phyloP scores from a whole-genome alignment of 106 monocot species.

The Alisma plantagoaquatica region DNA sequence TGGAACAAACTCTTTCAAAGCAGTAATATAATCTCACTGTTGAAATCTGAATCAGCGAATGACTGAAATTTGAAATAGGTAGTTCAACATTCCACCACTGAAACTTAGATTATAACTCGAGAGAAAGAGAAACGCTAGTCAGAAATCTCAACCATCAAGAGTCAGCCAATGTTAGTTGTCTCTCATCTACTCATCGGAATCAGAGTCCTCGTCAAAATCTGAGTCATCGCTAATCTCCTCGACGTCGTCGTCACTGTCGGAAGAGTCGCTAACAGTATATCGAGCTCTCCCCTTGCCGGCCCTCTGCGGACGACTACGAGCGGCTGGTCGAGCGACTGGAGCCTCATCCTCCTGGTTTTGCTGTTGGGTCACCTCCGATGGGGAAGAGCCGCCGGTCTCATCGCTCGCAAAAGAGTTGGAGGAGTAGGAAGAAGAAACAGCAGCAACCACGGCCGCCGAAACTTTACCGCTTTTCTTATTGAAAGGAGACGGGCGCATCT shows the following conservation, averaged over 20 bases:
- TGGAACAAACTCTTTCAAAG: no score
- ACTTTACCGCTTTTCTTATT: constrained; percentile 81
- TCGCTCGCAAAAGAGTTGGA: no score
- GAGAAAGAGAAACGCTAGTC: no score
- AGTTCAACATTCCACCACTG: no score
- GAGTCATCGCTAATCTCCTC: constrained; percentile 27
- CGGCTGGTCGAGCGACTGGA: not conserved
- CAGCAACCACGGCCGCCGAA: constrained; percentile 7
- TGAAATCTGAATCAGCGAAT: no score
- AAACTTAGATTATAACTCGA: no score
- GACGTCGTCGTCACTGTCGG: constrained; percentile 7
- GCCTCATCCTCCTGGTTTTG: not conserved
- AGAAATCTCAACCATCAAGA: no score
- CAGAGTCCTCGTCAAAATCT: constrained; percentile 32
- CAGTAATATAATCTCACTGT: no score
- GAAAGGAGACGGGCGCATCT: constrained; percentile 72
- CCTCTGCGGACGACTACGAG: constrained; percentile 18
- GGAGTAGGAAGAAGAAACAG: not conserved
- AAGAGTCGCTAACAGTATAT: constrained; percentile 22
- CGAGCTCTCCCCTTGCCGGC: constrained; percentile 10
- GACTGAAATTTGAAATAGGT: no score
- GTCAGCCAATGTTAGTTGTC: no score
- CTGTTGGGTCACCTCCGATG: not conserved
- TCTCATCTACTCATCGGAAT: no score
- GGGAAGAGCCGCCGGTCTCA: constrained; percentile 9